phyloP scores from a whole-genome alignment of 805 yeast genomes.

The Metschnikowia kofuensis region DNA sequence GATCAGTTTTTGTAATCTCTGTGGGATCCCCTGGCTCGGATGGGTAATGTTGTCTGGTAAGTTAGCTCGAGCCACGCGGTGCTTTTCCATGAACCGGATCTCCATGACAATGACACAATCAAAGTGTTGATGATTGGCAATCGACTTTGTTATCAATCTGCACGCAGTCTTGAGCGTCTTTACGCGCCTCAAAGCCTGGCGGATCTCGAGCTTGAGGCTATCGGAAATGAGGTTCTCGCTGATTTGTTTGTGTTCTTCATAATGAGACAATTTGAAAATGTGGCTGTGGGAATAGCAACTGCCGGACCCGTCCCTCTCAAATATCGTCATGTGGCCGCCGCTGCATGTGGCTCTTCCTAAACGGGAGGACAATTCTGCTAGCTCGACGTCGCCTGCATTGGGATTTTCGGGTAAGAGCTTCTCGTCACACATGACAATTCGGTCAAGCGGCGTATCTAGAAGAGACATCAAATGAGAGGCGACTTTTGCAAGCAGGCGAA shows the following conservation, averaged over 20 bases:
- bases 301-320: constrained; percentile 66
- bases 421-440: constrained; percentile 9
- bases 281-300: constrained; percentile 53
- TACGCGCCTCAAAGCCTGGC: constrained; percentile 26
- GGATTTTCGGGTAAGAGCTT: constrained; percentile 6
- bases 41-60: background rate
- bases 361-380: constrained; percentile 30
- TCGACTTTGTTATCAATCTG: constrained; percentile 31
- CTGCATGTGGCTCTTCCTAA: constrained; percentile 60
- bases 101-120: constrained; percentile 52
- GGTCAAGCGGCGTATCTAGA: constrained; percentile 33
- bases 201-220: constrained; percentile 11
- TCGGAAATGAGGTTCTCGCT: constrained; percentile 1
- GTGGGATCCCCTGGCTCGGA: constrained; percentile 10
- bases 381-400: constrained; percentile 20
- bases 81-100: constrained; percentile 47
- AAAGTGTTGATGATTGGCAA: constrained; percentile 32
- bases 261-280: constrained; percentile 41
- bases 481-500: constrained; percentile 34
- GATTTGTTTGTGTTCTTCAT: constrained; percentile 3
- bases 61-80: constrained; percentile 9
- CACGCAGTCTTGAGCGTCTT: constrained; percentile 48
- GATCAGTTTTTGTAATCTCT: constrained; percentile 4
- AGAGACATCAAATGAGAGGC: constrained; percentile 43
- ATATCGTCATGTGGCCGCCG: constrained; percentile 40